Evolutionary conservation across 106 monocot species (phyloP).

Genomic region (Ottelia alismoides): DNA sequence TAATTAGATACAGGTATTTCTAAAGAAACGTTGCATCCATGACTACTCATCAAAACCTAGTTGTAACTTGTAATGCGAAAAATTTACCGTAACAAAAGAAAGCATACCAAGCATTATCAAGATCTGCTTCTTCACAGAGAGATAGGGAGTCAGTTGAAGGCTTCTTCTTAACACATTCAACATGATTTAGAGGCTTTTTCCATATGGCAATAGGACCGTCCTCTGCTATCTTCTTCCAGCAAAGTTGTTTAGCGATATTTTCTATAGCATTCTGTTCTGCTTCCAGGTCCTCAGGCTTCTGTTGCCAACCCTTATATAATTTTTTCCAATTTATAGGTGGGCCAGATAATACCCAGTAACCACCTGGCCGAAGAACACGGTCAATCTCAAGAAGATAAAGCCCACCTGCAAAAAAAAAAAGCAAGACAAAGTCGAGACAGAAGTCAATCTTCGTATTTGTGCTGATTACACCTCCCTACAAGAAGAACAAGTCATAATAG

Average conservation of each 20-base stretch:
- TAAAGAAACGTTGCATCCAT: no score
- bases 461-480: no score
- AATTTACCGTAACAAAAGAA: background rate
- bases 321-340: slow-evolving; percentile 51
- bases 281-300: slow-evolving; percentile 24
- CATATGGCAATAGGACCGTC: slow-evolving; percentile 38
- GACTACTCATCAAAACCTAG: no score
- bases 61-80: background rate
- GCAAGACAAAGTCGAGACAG: no score
- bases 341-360: slow-evolving; percentile 55
- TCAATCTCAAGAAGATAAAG: slow-evolving; percentile 50
- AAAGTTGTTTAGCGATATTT: slow-evolving; percentile 30
- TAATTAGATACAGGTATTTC: no score
- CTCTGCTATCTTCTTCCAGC: slow-evolving; percentile 44
- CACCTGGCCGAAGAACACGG: slow-evolving; percentile 54
- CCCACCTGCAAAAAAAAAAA: slow-evolving; percentile 25
- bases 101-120: slow-evolving; percentile 45
- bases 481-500: no score
- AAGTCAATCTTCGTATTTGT: no score
- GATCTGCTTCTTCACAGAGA: slow-evolving; percentile 28
- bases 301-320: slow-evolving; percentile 35
- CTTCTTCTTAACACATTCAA: slow-evolving; percentile 26
- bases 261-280: slow-evolving; percentile 43
- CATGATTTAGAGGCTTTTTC: slow-evolving; percentile 45
- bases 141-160: slow-evolving; percentile 12